Evolutionary conservation across 2,329 filamentous ascomycete genomes (phyloP).

Genomic region (Aspergillus brasiliensis): DNA sequence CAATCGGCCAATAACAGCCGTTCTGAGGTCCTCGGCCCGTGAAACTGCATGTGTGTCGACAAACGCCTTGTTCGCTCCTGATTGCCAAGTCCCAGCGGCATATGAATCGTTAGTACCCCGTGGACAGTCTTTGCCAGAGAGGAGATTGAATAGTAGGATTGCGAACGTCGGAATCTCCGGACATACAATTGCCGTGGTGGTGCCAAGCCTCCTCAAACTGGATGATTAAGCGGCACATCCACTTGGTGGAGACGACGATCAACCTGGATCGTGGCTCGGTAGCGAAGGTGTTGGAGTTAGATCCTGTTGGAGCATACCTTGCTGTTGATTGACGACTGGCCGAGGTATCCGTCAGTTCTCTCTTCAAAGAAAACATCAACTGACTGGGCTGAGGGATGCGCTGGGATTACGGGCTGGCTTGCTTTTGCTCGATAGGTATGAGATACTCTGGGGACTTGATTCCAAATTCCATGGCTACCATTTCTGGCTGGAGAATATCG

Average conservation of each 20-base stretch:
- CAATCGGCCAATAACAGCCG: neutral
- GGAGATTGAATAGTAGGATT: neutral
- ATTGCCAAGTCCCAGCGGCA: neutral
- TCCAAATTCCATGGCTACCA: no score
- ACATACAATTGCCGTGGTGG: neutral
- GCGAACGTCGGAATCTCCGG: neutral
- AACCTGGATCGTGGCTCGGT: neutral
- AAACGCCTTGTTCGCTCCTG: neutral
- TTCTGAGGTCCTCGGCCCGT: neutral
- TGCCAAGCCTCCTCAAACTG: neutral
- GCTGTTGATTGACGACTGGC: neutral
- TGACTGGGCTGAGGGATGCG: no score
- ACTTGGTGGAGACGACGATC: neutral
- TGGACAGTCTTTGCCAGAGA: neutral
- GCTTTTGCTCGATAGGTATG: no score
- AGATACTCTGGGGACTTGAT: no score
- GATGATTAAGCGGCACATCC: neutral
- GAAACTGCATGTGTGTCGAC: neutral
- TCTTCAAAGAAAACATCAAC: no score
- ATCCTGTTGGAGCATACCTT: neutral
- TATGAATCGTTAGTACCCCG: neutral
- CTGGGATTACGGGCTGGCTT: no score
- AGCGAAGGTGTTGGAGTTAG: neutral
- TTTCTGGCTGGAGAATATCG: neutral
- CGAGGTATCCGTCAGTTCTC: no score